These are phyloP conservation scores for Waitea zeae DNA, from an alignment of 1,284 basidiomycete species.

Conservation along the genomic window DNA sequence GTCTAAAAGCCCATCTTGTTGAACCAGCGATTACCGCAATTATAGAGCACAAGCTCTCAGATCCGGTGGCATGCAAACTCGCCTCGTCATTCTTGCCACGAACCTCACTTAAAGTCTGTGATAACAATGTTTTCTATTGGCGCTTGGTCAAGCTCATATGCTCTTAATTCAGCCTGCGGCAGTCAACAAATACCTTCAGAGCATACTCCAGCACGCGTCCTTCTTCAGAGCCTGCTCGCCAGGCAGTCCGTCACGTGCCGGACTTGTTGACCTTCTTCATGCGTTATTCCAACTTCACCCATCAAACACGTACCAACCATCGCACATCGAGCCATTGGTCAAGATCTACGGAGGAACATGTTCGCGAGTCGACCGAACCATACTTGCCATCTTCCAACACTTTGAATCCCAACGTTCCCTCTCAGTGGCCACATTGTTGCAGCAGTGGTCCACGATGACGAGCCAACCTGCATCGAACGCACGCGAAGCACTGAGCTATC, in stretches of 20 bases:
- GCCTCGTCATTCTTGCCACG: constrained; percentile 23
- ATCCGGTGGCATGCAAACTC: constrained; percentile 27
- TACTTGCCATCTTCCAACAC: constrained; percentile 61
- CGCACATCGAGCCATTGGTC: constrained; percentile 63
- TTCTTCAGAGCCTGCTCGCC: constrained; percentile 35
- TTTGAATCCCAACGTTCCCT: constrained; percentile 62
- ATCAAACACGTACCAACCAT: constrained; percentile 66
- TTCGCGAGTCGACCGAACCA: constrained; percentile 37
- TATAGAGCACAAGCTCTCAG: constrained; percentile 39
- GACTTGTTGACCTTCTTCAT: constrained; percentile 26
- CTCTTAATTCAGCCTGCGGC: constrained; percentile 31
- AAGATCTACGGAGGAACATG: constrained; percentile 61
- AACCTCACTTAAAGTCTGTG: constrained; percentile 41
- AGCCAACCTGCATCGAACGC: no score
- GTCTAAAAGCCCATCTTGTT: constrained; percentile 39
- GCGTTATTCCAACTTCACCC: constrained; percentile 61
- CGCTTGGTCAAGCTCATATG: constrained; percentile 4
- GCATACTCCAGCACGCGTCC: constrained; percentile 37
- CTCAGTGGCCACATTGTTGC: constrained; percentile 44
- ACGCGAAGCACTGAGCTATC: constrained; percentile 51
- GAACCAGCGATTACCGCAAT: constrained; percentile 61
- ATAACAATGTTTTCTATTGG: not conserved
- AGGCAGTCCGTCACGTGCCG: no score
- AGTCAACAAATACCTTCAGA: constrained; percentile 48
- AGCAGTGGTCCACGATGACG: constrained; percentile 36